A percentile compares a stretch with the other conserved stretches of the same genome.
phyloP scores from a whole-genome alignment of 257 asterid species.

The Nicotiana otophora region DNA sequence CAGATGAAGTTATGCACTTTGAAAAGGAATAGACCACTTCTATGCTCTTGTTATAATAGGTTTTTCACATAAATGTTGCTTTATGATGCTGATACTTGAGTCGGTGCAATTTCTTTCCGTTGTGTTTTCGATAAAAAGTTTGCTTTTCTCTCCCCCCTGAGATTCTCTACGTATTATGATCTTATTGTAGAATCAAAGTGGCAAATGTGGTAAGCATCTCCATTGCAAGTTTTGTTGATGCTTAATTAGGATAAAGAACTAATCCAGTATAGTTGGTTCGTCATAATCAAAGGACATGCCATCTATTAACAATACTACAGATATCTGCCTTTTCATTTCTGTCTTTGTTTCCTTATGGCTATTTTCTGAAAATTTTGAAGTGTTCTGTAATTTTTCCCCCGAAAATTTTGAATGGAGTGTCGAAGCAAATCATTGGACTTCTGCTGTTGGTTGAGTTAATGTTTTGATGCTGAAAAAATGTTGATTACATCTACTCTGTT shows the following conservation, averaged over 20 bases:
- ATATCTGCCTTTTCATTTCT: background rate
- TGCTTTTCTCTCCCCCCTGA: background rate
- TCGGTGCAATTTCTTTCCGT: background rate
- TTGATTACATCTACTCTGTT: background rate
- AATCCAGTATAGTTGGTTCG: background rate
- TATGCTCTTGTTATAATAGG: background rate
- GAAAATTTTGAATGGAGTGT: background rate
- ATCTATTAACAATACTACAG: background rate
- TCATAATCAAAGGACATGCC: background rate
- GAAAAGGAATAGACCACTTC: background rate
- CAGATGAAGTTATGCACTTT: background rate
- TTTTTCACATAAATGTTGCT: background rate
- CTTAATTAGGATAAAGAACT: background rate
- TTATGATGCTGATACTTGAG: background rate
- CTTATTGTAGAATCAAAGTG: background rate
- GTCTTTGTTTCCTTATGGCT: background rate
- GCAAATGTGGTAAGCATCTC: background rate
- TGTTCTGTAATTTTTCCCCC: background rate
- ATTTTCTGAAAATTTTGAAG: background rate
- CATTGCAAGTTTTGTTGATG: background rate
- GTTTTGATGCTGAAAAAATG: background rate
- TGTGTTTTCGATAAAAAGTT: background rate
- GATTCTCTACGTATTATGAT: background rate
- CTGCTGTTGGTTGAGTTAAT: background rate
- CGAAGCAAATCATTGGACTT: background rate